A percentile compares a stretch with the other conserved stretches of the same genome.
Evolutionary conservation across 1,284 basidiomycete genomes (phyloP).

Genomic region (Austroboletus rostrupii): DNA sequence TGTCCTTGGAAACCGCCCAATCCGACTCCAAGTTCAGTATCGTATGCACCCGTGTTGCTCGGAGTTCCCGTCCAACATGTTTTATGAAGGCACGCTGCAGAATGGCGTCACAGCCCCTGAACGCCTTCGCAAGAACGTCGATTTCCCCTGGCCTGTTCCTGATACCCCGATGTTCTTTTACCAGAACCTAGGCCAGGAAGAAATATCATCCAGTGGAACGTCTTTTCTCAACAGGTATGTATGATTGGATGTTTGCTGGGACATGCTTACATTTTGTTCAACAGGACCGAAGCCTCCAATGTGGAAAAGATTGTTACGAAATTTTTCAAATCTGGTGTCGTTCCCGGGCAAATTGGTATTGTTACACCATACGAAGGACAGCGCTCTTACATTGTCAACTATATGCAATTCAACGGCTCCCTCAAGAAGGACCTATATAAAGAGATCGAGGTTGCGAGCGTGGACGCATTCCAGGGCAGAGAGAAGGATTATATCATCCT

Average conservation of each 20-base stretch:
- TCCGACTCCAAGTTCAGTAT: constrained; percentile 98
- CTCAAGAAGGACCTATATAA: constrained; percentile 99
- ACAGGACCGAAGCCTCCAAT: constrained; percentile 94
- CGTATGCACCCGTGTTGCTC: constrained; percentile 99
- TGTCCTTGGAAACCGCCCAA: constrained; percentile 91
- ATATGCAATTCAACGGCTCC: constrained; percentile 98
- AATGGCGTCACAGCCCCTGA: constrained; percentile 99
- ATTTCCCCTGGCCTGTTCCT: constrained; percentile 98
- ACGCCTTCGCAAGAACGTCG: constrained; percentile 92
- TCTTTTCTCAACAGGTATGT: constrained; percentile 90
- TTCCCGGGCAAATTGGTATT: constrained; percentile 94
- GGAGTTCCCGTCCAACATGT: constrained; percentile 99
- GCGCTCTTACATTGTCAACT: constrained; percentile 97
- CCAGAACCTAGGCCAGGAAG: constrained; percentile 97
- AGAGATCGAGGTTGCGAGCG: constrained; percentile 97
- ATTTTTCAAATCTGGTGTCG: constrained; percentile 98
- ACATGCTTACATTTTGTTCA: constrained; percentile 5
- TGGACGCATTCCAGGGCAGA: constrained; percentile 98
- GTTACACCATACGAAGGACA: constrained; percentile 99
- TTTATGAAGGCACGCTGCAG: constrained; percentile 98
- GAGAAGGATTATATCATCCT: constrained; percentile 99
- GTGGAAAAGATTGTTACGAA: constrained; percentile 99
- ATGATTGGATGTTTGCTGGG: constrained; percentile 1
- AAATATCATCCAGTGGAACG: constrained; percentile 97
- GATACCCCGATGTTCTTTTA: constrained; percentile 99